phyloP scores from a whole-genome alignment of 768 basidiomycete genomes.

The Cystobasidium onofrii region DNA sequence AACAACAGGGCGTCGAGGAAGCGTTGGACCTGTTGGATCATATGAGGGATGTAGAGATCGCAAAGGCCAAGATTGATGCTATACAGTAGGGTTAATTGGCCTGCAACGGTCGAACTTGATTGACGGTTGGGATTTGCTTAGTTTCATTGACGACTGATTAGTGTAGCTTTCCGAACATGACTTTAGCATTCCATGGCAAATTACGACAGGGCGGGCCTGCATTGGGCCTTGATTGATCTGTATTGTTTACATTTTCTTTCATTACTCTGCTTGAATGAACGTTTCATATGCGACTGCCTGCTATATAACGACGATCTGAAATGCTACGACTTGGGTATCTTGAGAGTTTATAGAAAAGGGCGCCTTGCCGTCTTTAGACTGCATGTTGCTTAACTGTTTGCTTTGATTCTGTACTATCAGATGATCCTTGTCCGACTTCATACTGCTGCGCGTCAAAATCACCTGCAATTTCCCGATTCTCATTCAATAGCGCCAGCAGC shows the following conservation, averaged over 20 bases:
- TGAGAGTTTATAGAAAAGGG: neutral
- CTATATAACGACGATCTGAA: neutral
- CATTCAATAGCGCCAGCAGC: neutral
- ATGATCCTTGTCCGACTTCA: neutral
- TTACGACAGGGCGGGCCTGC: no score
- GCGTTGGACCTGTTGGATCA: constrained; percentile 41
- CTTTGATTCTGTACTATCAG: neutral
- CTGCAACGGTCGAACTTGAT: neutral
- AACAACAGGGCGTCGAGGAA: constrained; percentile 41
- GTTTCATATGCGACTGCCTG: neutral
- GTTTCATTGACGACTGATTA: no score
- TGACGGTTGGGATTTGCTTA: no score
- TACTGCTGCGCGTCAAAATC: neutral
- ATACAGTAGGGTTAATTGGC: neutral
- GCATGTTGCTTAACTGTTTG: neutral
- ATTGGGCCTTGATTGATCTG: no score
- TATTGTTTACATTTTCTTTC: neutral
- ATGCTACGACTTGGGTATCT: neutral
- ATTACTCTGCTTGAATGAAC: neutral
- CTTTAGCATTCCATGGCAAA: no score
- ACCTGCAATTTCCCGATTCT: neutral
- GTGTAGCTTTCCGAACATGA: no score
- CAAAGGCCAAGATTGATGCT: neutral
- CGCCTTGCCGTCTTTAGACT: neutral
- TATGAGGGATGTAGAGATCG: neutral